phyloP scores from a whole-genome alignment of 2,329 filamentous ascomycete species.

The Esteya vermicola region DNA sequence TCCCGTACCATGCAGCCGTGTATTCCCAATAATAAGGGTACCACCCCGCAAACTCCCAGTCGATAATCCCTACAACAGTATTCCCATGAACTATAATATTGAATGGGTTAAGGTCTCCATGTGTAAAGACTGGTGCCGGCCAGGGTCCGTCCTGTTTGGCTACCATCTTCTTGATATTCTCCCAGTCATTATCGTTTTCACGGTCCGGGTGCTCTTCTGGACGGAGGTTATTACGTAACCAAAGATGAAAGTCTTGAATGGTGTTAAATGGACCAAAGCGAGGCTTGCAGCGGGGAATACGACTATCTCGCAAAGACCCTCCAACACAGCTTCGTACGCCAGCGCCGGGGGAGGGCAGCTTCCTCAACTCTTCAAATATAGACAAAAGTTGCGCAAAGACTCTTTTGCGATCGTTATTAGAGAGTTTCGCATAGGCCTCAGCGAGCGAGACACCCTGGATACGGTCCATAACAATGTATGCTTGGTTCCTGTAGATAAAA shows the following conservation, averaged over 20 bases:
- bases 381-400: not conserved
- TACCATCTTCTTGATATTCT: not conserved
- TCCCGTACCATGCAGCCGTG: not conserved
- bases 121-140: constrained; percentile 25
- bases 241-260: constrained; percentile 1
- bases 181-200: not conserved
- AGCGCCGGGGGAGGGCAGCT: no score
- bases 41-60: constrained; percentile 33
- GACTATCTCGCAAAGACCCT: not conserved
- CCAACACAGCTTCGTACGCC: not conserved
- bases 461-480: constrained; percentile 1
- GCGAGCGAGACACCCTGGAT: not conserved
- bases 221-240: not conserved
- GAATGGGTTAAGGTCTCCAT: constrained; percentile 39
- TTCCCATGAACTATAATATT: constrained; percentile 28
- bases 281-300: not conserved
- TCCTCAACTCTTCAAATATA: no score
- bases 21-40: constrained; percentile 27
- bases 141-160: not conserved
- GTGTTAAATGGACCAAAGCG: constrained; percentile 1
- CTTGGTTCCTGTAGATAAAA: not conserved
- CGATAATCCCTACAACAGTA: constrained; percentile 26
- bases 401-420: not conserved
- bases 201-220: not conserved
- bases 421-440: not conserved